phyloP scores from a whole-genome alignment of 345 rosid genomes.

The Microcos paniculata region DNA sequence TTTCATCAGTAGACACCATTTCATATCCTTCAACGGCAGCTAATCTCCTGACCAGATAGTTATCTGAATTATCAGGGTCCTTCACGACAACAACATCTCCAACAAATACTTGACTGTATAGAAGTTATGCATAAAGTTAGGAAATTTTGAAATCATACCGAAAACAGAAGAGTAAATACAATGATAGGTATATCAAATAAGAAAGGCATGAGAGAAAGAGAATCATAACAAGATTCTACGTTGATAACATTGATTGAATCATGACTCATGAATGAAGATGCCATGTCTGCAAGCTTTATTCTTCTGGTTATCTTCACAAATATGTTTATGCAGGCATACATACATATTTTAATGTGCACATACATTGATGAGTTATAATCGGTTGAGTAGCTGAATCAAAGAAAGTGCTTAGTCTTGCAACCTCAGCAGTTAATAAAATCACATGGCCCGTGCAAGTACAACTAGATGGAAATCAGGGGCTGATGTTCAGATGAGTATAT shows the following conservation, averaged over 20 bases:
- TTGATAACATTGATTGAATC: background rate
- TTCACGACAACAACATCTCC: conserved; percentile 95
- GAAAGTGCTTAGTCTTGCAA: background rate
- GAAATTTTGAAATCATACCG: background rate
- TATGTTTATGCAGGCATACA: background rate
- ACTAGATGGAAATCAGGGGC: background rate
- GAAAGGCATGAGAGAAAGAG: background rate
- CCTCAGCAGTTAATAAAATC: background rate
- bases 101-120: conserved; percentile 61
- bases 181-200: background rate
- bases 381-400: background rate
- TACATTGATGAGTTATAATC: background rate
- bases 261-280: conserved; percentile 1
- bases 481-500: background rate
- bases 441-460: background rate
- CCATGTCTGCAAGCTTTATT: background rate
- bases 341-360: background rate
- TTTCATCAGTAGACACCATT: conserved; percentile 75
- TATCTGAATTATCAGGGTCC: conserved; percentile 64
- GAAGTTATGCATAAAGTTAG: conserved; percentile 9
- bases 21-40: conserved; percentile 84
- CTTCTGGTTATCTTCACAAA: background rate
- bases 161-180: background rate
- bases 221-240: background rate
- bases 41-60: conserved; percentile 74